Evolutionary conservation across 257 asterid species (phyloP), one percentile per base, ranked within the genome.

Genomic region (Sherardia arvensis): DNA sequence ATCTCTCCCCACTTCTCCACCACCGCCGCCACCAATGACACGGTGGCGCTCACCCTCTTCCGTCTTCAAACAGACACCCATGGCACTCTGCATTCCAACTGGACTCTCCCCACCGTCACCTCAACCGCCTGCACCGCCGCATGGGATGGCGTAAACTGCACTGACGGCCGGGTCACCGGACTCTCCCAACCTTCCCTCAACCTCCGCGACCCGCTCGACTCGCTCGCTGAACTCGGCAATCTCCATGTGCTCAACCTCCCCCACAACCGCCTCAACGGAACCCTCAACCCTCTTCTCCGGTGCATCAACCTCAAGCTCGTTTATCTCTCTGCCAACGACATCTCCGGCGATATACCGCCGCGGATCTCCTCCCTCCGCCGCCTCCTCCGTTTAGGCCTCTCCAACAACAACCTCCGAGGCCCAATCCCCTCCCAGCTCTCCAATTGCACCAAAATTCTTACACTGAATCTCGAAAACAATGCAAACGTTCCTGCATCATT

Each of bases 201-300:
- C 76, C 87, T 91, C 77, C 95, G 97, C 0, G 97, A 96, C 67
- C 87, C 87, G 1, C 69, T 91, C 45, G 63, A 75, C 26, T 82
- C 96, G 53, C 83, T 91, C 65, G 76, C 95, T 70, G 69, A 94
- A 0, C 79, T 91, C 0, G 85, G 80, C 1, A 86, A 87, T 73
- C 96, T 91, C 69, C 94, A 93, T 58, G 38, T 82, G 72, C 84
- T 91, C 49, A 93, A 91, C 75, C 93, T 87, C 75, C 87, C 78
- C 30, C 66, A 65, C 51, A 88, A 91, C 78, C 95, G 97, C 79
- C 85, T 91, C 60, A 85, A 84, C 28, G 93, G 84, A 47, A 73
- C 83, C 23, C 81, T 87, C 67, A 5, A 66, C 3, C 84, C 90
- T 40, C 57, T 86, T 73, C 65, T 87, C 0, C 66, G 65, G 1